Conservation (phyloP, 164 flowering plant species). For the Liriodendron chinense region DNA sequence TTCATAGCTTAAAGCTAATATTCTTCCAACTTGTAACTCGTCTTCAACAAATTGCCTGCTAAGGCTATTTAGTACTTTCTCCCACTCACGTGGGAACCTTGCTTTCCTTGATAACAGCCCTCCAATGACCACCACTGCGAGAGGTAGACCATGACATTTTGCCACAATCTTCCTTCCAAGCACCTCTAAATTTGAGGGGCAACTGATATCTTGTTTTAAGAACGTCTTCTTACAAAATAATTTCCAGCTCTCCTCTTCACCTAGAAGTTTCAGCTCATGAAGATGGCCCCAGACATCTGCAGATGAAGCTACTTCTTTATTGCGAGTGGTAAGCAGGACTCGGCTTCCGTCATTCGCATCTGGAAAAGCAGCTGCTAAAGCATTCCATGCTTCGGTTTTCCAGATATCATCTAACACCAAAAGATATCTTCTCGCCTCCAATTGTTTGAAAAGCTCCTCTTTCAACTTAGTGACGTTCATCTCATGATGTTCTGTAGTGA, state of each 20-base stretch:
- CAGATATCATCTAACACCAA: slow-evolving; percentile 8
- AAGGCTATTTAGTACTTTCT: background rate
- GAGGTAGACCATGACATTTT: slow-evolving; percentile 6
- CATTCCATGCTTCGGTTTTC: background rate
- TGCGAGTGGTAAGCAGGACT: slow-evolving; percentile 7
- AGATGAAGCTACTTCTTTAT: background rate
- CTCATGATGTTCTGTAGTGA: background rate
- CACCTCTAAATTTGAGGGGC: background rate
- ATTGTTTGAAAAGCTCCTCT: background rate
- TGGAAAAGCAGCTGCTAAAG: background rate
- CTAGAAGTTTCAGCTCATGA: background rate
- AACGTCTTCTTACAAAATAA: background rate
- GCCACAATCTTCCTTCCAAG: background rate
- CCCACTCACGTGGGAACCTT: background rate
- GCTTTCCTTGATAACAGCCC: background rate
- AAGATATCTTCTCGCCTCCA: background rate
- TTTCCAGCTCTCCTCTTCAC: background rate
- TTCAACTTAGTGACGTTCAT: background rate
- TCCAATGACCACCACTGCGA: slow-evolving; percentile 4
- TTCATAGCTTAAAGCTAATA: background rate
- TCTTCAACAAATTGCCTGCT: background rate
- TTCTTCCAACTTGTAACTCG: no score
- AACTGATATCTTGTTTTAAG: background rate
- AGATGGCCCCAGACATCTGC: background rate
- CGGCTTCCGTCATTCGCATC: background rate